Evolutionary conservation across 1,284 basidiomycete genomes (phyloP).

Genomic region (Naganishia sp.): DNA sequence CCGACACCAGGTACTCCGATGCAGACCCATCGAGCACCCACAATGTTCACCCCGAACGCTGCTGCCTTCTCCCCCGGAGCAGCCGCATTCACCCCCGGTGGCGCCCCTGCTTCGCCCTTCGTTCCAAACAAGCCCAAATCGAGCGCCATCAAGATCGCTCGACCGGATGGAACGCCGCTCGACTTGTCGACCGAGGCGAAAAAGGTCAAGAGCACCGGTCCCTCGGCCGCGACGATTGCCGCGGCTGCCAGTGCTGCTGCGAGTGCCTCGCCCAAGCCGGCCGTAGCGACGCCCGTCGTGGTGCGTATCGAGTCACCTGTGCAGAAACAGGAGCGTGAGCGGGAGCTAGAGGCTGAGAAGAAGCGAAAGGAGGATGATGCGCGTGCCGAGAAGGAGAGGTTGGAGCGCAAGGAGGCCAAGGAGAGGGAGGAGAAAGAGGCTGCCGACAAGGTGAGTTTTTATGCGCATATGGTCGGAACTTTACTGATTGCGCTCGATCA

Average conservation of each 20-base stretch:
- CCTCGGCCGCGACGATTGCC: slow-evolving; percentile 17
- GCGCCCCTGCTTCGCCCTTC: slow-evolving; percentile 35
- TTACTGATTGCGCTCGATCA: slow-evolving; percentile 29
- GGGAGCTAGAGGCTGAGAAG: slow-evolving; percentile 43
- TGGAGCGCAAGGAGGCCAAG: slow-evolving; percentile 47
- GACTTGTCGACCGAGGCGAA: slow-evolving; percentile 39
- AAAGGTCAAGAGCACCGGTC: slow-evolving; percentile 41
- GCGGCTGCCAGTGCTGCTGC: slow-evolving; percentile 18
- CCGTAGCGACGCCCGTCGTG: slow-evolving; percentile 39
- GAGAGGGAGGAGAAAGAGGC: slow-evolving; percentile 49
- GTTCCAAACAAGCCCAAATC: slow-evolving; percentile 17
- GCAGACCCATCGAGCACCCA: slow-evolving; percentile 23
- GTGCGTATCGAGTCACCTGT: slow-evolving; percentile 59
- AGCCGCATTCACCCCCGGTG: slow-evolving; percentile 28
- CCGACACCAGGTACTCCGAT: slow-evolving; percentile 26
- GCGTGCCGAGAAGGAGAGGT: slow-evolving; percentile 38
- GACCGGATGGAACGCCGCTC: slow-evolving; percentile 50
- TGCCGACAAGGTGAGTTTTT: slow-evolving; percentile 54
- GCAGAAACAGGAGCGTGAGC: slow-evolving; percentile 52
- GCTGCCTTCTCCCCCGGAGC: slow-evolving; percentile 24
- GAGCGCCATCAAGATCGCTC: slow-evolving; percentile 47
- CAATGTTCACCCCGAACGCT: slow-evolving; percentile 24
- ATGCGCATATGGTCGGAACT: neutral
- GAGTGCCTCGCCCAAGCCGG: slow-evolving; percentile 35
- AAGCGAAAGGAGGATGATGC: slow-evolving; percentile 38